phyloP scores from a whole-genome alignment of 352 stramenopile species.

The Phytophthora megakarya region DNA sequence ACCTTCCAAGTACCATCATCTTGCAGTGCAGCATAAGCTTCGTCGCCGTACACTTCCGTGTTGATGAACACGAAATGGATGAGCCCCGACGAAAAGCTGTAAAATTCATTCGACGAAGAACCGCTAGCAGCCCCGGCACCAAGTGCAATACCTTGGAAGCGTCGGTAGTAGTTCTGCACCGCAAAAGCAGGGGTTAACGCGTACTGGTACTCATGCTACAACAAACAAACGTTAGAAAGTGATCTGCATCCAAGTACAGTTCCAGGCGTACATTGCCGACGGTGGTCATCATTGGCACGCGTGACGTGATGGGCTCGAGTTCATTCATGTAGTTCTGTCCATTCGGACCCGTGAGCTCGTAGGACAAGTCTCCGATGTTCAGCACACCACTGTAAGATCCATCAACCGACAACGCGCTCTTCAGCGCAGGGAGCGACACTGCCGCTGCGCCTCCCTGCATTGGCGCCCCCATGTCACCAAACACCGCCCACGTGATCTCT shows the following conservation, averaged over 20 bases:
- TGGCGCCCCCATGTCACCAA: conserved; percentile 68
- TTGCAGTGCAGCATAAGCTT: conserved; percentile 53
- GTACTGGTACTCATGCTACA: conserved; percentile 77
- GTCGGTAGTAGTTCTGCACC: conserved; percentile 75
- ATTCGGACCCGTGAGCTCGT: conserved; percentile 68
- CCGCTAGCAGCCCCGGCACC: conserved; percentile 63
- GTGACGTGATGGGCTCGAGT: conserved; percentile 58
- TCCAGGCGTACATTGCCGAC: conserved; percentile 77
- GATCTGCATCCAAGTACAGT: too few relatives aligned
- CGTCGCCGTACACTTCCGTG: conserved; percentile 77
- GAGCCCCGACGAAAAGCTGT: conserved; percentile 66
- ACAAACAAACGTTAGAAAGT: conserved; percentile 1
- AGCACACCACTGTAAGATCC: conserved; percentile 59
- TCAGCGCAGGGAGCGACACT: conserved; percentile 67
- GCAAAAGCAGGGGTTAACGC: conserved; percentile 51
- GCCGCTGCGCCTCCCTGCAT: conserved; percentile 60
- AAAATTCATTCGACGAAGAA: conserved; percentile 76
- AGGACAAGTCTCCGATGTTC: conserved; percentile 76
- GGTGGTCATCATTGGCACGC: conserved; percentile 74
- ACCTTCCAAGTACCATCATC: conserved; percentile 59
- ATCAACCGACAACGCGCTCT: conserved; percentile 44
- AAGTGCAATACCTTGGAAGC: conserved; percentile 58
- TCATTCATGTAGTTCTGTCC: conserved; percentile 78
- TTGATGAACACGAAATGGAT: conserved; percentile 84
- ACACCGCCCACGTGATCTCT: conserved; percentile 75